Percentiles rank a stretch among this genome's conserved stretches.
Conservation (phyloP, 2,329 filamentous ascomycete species). For the Camillea tinctor region DNA sequence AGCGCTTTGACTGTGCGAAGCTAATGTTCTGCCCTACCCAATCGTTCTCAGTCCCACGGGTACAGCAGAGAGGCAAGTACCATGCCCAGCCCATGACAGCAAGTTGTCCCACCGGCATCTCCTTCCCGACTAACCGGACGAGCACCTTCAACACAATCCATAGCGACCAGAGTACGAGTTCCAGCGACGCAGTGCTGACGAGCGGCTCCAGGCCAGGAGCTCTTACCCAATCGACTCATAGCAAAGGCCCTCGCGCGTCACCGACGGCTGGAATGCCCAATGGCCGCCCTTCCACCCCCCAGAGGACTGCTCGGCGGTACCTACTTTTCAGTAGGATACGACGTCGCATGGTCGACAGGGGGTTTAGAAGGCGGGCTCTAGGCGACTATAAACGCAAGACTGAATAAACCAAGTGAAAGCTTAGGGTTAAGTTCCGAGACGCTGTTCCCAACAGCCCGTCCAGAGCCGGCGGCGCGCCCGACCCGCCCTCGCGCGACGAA, state of each 20-base stretch:
- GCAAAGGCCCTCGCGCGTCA: slow-evolving; percentile 57
- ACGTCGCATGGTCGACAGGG: slow-evolving; percentile 32
- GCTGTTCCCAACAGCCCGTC: slow-evolving; percentile 51
- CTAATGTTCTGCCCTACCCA: slow-evolving; percentile 47
- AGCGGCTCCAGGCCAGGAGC: slow-evolving; percentile 68
- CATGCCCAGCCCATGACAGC: slow-evolving; percentile 23
- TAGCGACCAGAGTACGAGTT: slow-evolving; percentile 52
- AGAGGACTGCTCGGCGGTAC: slow-evolving; percentile 33
- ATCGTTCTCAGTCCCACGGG: slow-evolving; percentile 27
- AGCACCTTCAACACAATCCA: slow-evolving; percentile 31
- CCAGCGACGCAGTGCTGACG: slow-evolving; percentile 71
- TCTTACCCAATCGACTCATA: slow-evolving; percentile 79
- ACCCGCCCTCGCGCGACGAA: slow-evolving; percentile 39
- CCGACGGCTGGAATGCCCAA: slow-evolving; percentile 57
- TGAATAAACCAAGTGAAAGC: slow-evolving; percentile 65
- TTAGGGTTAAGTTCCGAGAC: slow-evolving; percentile 98
- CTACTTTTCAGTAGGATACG: slow-evolving; percentile 53
- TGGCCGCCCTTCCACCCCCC: slow-evolving; percentile 48
- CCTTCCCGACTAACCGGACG: slow-evolving; percentile 20
- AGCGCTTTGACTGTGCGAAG: slow-evolving; percentile 47
- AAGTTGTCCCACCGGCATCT: slow-evolving; percentile 29
- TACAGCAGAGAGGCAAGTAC: slow-evolving; percentile 17
- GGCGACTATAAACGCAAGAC: slow-evolving; percentile 73
- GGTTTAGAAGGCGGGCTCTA: slow-evolving; percentile 66
- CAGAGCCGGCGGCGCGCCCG: slow-evolving; percentile 42